phyloP scores from a whole-genome alignment of 1,284 basidiomycete genomes.

The Marasmius fiardii region DNA sequence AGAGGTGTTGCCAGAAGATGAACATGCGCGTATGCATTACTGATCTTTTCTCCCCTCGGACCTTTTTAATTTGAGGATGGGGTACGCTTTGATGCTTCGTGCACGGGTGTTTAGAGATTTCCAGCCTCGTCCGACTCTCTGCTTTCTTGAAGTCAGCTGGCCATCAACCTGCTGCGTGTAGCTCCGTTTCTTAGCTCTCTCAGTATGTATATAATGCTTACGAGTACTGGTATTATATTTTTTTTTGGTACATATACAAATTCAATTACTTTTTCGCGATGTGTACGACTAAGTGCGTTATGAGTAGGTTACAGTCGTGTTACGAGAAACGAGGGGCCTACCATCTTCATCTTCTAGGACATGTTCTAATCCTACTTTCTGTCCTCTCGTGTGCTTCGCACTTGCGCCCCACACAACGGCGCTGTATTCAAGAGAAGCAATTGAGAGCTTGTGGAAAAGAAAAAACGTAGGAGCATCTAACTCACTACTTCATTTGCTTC shows the following conservation, averaged over 20 bases:
- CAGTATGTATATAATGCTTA: too few relatives aligned
- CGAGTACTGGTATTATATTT: background rate
- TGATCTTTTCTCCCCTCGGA: too few relatives aligned
- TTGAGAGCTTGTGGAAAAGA: background rate
- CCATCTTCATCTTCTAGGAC: constrained; percentile 88
- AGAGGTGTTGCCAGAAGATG: too few relatives aligned
- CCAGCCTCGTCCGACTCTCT: too few relatives aligned
- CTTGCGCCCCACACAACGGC: constrained; percentile 93
- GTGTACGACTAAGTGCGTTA: constrained; percentile 58
- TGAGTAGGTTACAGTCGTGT: constrained; percentile 1
- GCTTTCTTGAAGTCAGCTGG: too few relatives aligned
- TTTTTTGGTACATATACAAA: background rate
- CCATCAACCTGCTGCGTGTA: too few relatives aligned
- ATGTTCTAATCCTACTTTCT: constrained; percentile 94
- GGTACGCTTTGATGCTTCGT: too few relatives aligned
- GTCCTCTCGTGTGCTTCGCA: constrained; percentile 94
- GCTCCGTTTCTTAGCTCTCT: too few relatives aligned
- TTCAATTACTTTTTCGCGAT: constrained; percentile 71
- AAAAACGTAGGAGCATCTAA: constrained; percentile 7
- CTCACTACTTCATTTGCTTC: constrained; percentile 90
- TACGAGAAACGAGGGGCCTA: constrained; percentile 28
- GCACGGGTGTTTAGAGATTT: too few relatives aligned
- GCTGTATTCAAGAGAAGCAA: constrained; percentile 39
- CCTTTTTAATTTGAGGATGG: too few relatives aligned
- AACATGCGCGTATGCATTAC: too few relatives aligned